Percentiles rank a stretch among this genome's conserved stretches.
Evolutionary conservation across 1,139 yeast species (phyloP).

Genomic region (Debaryomyces subglobosus): DNA sequence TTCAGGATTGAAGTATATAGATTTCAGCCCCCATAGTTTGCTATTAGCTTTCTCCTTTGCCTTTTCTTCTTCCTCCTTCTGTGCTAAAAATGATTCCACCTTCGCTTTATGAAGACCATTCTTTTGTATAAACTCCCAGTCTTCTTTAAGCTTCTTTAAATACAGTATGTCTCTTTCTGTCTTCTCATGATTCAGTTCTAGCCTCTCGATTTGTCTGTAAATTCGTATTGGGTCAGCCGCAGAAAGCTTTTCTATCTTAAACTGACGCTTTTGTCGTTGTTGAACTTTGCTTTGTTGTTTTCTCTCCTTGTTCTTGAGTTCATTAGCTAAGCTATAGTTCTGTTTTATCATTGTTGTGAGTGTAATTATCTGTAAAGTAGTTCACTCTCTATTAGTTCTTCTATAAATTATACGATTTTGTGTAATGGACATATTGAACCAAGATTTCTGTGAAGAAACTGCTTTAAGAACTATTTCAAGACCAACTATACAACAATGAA

Average conservation of each 20-base stretch:
- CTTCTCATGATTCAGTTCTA: slow-evolving; percentile 20
- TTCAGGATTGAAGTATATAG: slow-evolving; percentile 50
- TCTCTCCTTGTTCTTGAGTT: slow-evolving; percentile 41
- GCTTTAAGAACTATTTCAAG: neutral
- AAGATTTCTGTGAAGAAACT: neutral
- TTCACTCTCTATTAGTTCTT: neutral
- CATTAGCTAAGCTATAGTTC: slow-evolving; percentile 47
- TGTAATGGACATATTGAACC: neutral
- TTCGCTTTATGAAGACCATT: slow-evolving; percentile 37
- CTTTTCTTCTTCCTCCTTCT: slow-evolving; percentile 19
- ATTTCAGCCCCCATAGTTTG: slow-evolving; percentile 41
- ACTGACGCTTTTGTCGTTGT: slow-evolving; percentile 40
- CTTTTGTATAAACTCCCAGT: slow-evolving; percentile 44
- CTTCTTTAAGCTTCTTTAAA: slow-evolving; percentile 33
- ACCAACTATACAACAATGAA: neutral
- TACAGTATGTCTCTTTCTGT: slow-evolving; percentile 26
- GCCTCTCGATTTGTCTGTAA: slow-evolving; percentile 31
- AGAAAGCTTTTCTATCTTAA: slow-evolving; percentile 28
- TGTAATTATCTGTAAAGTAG: neutral
- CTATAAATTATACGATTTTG: neutral
- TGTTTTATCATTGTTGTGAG: slow-evolving; percentile 38
- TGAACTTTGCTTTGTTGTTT: slow-evolving; percentile 42
- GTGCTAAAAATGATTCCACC: slow-evolving; percentile 26
- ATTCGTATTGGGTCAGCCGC: slow-evolving; percentile 38
- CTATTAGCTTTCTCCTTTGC: slow-evolving; percentile 22